A percentile compares a stretch with the other conserved stretches of the same genome.
Conservation (phyloP, 805 yeast species). For the Ogataea wickerhamii region DNA sequence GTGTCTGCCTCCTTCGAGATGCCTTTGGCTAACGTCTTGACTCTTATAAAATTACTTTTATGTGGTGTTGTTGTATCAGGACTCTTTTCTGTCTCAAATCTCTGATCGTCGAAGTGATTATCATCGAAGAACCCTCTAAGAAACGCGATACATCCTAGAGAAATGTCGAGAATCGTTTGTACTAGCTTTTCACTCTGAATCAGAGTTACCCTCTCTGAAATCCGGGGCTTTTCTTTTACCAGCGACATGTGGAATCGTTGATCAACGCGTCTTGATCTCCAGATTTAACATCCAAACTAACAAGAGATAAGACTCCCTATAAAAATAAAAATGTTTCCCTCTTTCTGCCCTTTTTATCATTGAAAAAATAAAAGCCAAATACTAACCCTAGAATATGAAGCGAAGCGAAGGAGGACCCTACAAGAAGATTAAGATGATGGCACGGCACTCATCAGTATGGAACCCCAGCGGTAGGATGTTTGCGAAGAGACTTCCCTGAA, state of each 20-base stretch:
- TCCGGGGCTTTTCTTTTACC: conserved; percentile 9
- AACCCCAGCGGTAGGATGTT: too few species aligned
- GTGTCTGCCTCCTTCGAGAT: conserved; percentile 44
- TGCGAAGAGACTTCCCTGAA: too few species aligned
- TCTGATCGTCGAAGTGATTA: conserved; percentile 46
- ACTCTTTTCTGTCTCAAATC: conserved; percentile 38
- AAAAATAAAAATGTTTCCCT: not conserved
- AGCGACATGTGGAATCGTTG: too few species aligned
- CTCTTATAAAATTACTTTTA: conserved; percentile 34
- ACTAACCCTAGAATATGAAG: too few species aligned
- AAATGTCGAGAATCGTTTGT: conserved; percentile 46
- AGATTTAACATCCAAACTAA: too few species aligned
- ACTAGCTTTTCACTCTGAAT: conserved; percentile 41
- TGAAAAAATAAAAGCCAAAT: too few species aligned
- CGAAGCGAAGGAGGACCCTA: too few species aligned
- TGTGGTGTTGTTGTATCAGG: conserved; percentile 16
- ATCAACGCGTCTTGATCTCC: too few species aligned
- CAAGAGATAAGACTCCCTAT: not conserved
- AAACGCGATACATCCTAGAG: conserved; percentile 56
- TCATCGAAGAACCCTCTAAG: conserved; percentile 57
- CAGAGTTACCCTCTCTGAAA: conserved; percentile 20
- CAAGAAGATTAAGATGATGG: too few species aligned
- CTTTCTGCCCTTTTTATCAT: not conserved
- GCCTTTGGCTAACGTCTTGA: conserved; percentile 48
- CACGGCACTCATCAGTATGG: too few species aligned